A percentile compares a stretch with the other conserved stretches of the same genome.
Conservation (phyloP, 106 monocot species). For the Xerophyta viscosa region DNA sequence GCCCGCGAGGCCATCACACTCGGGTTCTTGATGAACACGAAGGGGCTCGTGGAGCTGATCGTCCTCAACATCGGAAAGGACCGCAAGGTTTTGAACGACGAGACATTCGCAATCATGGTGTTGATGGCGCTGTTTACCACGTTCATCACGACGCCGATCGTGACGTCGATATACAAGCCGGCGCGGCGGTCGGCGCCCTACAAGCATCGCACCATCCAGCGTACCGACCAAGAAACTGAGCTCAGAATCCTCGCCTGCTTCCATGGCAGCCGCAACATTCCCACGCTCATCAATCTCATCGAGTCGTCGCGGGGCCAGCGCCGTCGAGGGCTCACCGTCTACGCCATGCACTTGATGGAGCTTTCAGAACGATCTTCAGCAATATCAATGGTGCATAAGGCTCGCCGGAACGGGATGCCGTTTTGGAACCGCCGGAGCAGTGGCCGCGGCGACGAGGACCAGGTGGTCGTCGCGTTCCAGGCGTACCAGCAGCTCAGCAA, state of each 20-base stretch:
- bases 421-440: constrained; percentile 1
- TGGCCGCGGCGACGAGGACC: neutral
- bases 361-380: constrained; percentile 64
- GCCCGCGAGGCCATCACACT: constrained; percentile 47
- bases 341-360: constrained; percentile 66
- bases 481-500: constrained; percentile 19
- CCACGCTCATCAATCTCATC: constrained; percentile 48
- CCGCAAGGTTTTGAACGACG: constrained; percentile 53
- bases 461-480: constrained; percentile 13
- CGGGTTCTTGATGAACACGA: constrained; percentile 78
- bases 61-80: constrained; percentile 72
- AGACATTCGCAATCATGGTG: constrained; percentile 58
- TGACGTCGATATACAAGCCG: constrained; percentile 49
- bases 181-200: constrained; percentile 27
- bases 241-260: constrained; percentile 56
- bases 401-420: constrained; percentile 1
- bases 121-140: constrained; percentile 66
- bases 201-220: constrained; percentile 39
- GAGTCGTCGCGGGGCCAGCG: constrained; percentile 49
- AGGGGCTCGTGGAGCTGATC: constrained; percentile 79
- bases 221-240: constrained; percentile 24
- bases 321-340: constrained; percentile 33
- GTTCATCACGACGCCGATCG: constrained; percentile 60
- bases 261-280: constrained; percentile 52
- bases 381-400: constrained; percentile 56